phyloP scores from a whole-genome alignment of 805 yeast genomes.

The Candida schatavii region DNA sequence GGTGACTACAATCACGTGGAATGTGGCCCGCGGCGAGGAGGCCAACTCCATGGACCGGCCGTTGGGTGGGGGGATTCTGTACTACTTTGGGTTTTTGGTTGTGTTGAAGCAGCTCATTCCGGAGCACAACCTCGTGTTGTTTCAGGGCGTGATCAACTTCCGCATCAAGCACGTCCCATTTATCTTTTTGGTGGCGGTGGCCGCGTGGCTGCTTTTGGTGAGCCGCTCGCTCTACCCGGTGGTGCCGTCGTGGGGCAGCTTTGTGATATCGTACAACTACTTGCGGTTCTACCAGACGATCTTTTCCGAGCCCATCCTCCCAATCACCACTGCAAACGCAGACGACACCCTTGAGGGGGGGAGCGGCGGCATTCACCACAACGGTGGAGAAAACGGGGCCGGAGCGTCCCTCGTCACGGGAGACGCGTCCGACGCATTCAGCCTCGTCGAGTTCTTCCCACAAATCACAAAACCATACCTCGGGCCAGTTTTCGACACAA shows the following conservation, averaged over 20 bases:
- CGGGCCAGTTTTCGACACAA: constrained; percentile 44
- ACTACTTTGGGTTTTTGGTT: constrained; percentile 52
- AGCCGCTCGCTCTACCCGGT: constrained; percentile 44
- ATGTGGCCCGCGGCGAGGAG: constrained; percentile 33
- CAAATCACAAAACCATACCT: constrained; percentile 50
- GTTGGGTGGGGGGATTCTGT: constrained; percentile 50
- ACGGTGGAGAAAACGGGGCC: constrained; percentile 8
- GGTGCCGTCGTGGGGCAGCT: constrained; percentile 55
- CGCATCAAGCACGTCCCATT: constrained; percentile 68
- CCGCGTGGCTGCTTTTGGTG: constrained; percentile 31
- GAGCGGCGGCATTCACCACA: constrained; percentile 17
- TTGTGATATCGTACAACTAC: constrained; percentile 70
- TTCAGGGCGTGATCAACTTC: constrained; percentile 42
- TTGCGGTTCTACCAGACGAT: constrained; percentile 72
- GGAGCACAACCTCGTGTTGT: constrained; percentile 50
- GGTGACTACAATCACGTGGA: constrained; percentile 36
- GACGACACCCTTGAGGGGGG: not conserved
- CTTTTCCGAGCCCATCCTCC: constrained; percentile 53
- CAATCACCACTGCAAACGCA: constrained; percentile 33
- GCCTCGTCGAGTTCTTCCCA: constrained; percentile 83
- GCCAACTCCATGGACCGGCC: constrained; percentile 39
- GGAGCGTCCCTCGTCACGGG: constrained; percentile 49
- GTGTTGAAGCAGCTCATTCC: constrained; percentile 59
- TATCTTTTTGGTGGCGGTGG: constrained; percentile 28
- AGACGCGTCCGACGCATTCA: constrained; percentile 88